Conservation (phyloP, 129 eudicot genomes). For the Helianthus annuus region HanXRQr2.0-SUNRISE NC_035441.2:138076031-138076530, state of each 20-base stretch:
- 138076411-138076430: conserved; percentile 74
- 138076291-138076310: conserved; percentile 88
- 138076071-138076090: too few relatives aligned
- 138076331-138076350: conserved; percentile 72
- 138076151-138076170: too few relatives aligned
- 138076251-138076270: conserved; percentile 60
- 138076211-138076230: too few relatives aligned
- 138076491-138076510: conserved; percentile 52
- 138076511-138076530: conserved; percentile 75
- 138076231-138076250: background rate
- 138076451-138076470: conserved; percentile 61
- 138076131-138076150: too few relatives aligned
- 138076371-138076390: conserved; percentile 97
- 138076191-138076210: background rate
- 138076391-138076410: conserved; percentile 87
- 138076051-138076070: too few relatives aligned
- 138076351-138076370: conserved; percentile 95
- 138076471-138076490: conserved; percentile 37
- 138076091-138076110: too few relatives aligned
- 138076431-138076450: conserved; percentile 85
- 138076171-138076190: too few relatives aligned
- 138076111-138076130: too few relatives aligned
- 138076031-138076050: too few relatives aligned
- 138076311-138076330: conserved; percentile 67
- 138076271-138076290: conserved; percentile 59